Base-by-base conservation (phyloP, 768 basidiomycete genomes). In the Tulasnella sp. region DNA sequence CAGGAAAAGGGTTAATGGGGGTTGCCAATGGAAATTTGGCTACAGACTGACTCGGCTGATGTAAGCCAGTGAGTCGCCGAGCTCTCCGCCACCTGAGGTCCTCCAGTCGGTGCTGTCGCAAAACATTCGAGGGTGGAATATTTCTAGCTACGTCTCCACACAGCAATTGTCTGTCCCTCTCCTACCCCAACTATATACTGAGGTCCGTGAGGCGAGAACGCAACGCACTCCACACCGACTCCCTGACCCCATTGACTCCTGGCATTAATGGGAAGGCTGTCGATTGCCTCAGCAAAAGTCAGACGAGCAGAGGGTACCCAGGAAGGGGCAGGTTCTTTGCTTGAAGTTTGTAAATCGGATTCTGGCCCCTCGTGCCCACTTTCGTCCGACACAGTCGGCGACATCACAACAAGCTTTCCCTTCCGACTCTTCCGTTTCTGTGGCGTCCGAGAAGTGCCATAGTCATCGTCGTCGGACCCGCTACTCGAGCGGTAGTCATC, bases 41-140 rank as follows among this genome's bases (percentile, higher is more conserved):
- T 76, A 70, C 67, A 29, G 67, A 76, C 75, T 74, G 73, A 38
- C 40, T 45, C 37, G 36, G 69, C 42, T 52, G 58, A 70, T 70
- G 31, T 70, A 70, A 70, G 31, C 36, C 8, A 2, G 8, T 37
- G 68, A 70, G n/a, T 49, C 45, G 6, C 42, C 4, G 11, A n/a
- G n/a, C 11, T 25, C n/a, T 8, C 64, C 64, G 25, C 34, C 64
- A n/a, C 64, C 4, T 25, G 5, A 70, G 36, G 40, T 19, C 31
- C 7, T 38, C 31, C 12, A 67, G 17, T 15, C 67, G 7, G 31
- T 67, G 67, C 31, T 4, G 17, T 15, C 31, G 3, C 17, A 37
- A 9, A 15, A 12, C 17, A 67, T 22, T 67, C 1, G 67, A 38
- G n/a, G n/a, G n/a, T 37, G 17, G 9, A 34, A 38, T 34, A 42